Conservation (phyloP, 352 stramenopile species). For the Globisporangium parvum region DNA sequence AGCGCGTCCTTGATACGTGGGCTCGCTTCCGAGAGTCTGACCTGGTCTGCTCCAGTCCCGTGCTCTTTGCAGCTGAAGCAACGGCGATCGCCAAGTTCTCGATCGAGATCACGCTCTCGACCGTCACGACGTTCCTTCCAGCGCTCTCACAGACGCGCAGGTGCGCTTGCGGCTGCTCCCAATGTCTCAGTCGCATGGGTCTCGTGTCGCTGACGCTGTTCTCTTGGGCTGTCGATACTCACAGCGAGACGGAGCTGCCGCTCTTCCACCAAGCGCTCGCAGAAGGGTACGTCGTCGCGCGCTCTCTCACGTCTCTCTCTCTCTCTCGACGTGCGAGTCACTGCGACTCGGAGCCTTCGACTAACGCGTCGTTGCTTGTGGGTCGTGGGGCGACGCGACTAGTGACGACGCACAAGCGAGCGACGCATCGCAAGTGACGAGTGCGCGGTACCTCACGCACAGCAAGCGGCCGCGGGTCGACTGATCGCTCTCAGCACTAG, state of each 20-base stretch:
- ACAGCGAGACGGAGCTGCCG: constrained; percentile 31
- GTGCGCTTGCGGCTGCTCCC: constrained; percentile 9
- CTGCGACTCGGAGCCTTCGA: no score
- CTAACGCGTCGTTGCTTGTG: no score
- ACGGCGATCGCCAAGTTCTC: constrained; percentile 60
- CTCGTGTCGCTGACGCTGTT: not conserved
- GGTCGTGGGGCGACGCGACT: no score
- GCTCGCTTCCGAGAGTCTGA: no score
- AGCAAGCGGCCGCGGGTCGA: constrained; percentile 45
- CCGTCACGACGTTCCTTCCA: constrained; percentile 74
- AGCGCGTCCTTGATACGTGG: no score
- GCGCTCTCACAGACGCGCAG: constrained; percentile 46
- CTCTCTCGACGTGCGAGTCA: not conserved
- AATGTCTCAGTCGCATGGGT: not conserved
- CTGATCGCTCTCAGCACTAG: constrained; percentile 6
- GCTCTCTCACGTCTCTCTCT: no score
- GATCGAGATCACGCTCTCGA: constrained; percentile 81
- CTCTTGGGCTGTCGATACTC: not conserved
- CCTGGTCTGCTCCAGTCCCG: no score
- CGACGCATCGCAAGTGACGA: constrained; percentile 38
- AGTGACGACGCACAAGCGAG: constrained; percentile 17
- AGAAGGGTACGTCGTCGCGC: constrained; percentile 7
- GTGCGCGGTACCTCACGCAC: constrained; percentile 57
- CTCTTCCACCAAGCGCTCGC: constrained; percentile 16
- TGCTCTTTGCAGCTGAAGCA: constrained; percentile 69